phyloP scores from a whole-genome alignment of 208 protist species.

The Trypanosoma vivax region DNA sequence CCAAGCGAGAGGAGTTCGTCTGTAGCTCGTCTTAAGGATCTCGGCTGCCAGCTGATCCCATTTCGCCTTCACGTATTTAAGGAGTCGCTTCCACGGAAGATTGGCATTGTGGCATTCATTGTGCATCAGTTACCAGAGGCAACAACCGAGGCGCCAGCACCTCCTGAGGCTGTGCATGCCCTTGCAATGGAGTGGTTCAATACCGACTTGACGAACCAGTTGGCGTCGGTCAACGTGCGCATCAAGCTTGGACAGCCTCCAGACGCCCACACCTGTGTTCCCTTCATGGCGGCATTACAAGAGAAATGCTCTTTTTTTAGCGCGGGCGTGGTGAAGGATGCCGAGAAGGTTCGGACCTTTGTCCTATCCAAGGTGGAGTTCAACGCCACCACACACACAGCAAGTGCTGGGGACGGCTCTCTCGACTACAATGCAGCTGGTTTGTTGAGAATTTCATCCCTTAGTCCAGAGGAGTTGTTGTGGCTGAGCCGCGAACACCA shows the following conservation, averaged over 20 bases:
- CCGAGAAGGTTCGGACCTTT: conserved; percentile 62
- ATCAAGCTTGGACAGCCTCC: conserved; percentile 48
- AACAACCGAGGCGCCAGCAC: neutral
- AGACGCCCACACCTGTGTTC: conserved; percentile 44
- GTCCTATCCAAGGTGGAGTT: conserved; percentile 52
- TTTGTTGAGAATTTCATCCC: conserved; percentile 20
- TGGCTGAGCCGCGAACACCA: conserved; percentile 56
- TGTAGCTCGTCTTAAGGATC: conserved; percentile 25
- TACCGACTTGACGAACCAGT: conserved; percentile 38
- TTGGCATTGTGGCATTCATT: conserved; percentile 70
- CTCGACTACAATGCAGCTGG: conserved; percentile 30
- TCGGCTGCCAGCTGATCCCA: conserved; percentile 46
- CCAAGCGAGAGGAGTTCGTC: conserved; percentile 22
- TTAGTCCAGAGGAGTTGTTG: conserved; percentile 44
- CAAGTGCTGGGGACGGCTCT: neutral
- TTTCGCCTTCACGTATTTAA: conserved; percentile 78
- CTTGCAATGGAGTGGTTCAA: conserved; percentile 38
- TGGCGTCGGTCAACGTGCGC: conserved; percentile 28
- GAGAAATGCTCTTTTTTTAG: conserved; percentile 42
- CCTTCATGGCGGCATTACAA: conserved; percentile 39
- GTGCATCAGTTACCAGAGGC: conserved; percentile 32
- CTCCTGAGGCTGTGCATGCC: conserved; percentile 25
- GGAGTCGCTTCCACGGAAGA: conserved; percentile 61
- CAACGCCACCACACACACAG: neutral
- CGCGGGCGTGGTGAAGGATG: conserved; percentile 22